phyloP scores from a whole-genome alignment of 257 asterid species.

The Lantana camara region DNA sequence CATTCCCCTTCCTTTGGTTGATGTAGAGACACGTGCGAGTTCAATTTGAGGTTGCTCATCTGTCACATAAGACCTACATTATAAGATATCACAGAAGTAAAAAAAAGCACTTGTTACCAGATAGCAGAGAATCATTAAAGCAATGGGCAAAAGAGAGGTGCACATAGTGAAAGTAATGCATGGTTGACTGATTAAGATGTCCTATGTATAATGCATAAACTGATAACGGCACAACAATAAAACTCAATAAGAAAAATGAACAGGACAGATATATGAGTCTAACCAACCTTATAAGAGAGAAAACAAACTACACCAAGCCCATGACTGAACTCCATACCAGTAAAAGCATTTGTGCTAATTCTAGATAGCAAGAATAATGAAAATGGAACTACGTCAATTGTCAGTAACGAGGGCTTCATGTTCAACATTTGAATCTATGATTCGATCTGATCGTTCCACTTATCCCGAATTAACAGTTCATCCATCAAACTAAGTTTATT shows the following conservation, averaged over 20 bases:
- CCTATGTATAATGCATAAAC: neutral
- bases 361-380: neutral
- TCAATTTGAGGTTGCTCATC: slow-evolving; percentile 59
- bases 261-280: slow-evolving; percentile 2
- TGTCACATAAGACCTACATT: slow-evolving; percentile 77
- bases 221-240: slow-evolving; percentile 17
- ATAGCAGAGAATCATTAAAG: slow-evolving; percentile 15
- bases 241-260: neutral
- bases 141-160: slow-evolving; percentile 15
- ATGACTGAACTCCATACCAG: slow-evolving; percentile 3
- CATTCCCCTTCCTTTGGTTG: slow-evolving; percentile 85
- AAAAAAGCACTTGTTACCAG: slow-evolving; percentile 37
- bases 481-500: neutral
- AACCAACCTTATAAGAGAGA: slow-evolving; percentile 11
- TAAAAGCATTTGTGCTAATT: slow-evolving; percentile 12
- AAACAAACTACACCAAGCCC: slow-evolving; percentile 6
- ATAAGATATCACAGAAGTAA: slow-evolving; percentile 50
- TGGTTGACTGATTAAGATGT: neutral
- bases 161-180: slow-evolving; percentile 9
- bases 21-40: slow-evolving; percentile 49
- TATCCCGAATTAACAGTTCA: slow-evolving; percentile 4
- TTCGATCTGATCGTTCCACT: neutral
- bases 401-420: slow-evolving; percentile 9
- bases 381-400: slow-evolving; percentile 16
- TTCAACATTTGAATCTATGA: neutral